Conservation (phyloP, 202 grass and related monocot genomes). For the Miscanthus sacchariflorus region DNA sequence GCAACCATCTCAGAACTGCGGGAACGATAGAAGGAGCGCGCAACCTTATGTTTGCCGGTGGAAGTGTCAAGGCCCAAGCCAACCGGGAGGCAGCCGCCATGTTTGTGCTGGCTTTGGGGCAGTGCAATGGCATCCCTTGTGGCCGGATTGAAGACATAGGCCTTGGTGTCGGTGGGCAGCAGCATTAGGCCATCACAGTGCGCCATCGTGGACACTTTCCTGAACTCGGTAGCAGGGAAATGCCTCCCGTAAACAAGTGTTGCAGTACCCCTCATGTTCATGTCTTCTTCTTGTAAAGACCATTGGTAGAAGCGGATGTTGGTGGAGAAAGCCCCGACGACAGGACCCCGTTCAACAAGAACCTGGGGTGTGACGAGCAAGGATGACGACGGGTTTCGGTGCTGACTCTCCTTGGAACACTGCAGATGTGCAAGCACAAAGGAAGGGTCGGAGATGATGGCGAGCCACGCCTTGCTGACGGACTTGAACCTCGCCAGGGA, state of each 20-base stretch:
- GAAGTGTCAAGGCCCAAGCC: constrained; percentile 20
- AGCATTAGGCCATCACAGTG: constrained; percentile 26
- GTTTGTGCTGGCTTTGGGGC: background rate
- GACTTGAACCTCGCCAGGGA: background rate
- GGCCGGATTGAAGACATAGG: constrained; percentile 39
- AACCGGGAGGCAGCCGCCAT: background rate
- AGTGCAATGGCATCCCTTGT: constrained; percentile 12
- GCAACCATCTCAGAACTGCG: background rate
- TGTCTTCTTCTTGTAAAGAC: background rate
- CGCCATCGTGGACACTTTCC: background rate
- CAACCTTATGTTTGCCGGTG: constrained; percentile 36
- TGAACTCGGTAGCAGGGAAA: background rate
- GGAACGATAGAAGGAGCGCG: background rate
- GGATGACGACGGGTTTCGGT: background rate
- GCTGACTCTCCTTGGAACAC: background rate
- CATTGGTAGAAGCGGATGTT: constrained; percentile 3
- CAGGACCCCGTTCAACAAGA: too few relatives aligned
- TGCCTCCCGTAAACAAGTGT: background rate
- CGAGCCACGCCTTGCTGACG: constrained; percentile 25
- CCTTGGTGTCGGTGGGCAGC: background rate
- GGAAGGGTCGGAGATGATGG: background rate
- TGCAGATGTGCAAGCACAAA: background rate
- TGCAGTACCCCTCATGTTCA: background rate
- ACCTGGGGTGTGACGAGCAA: constrained; percentile 8
- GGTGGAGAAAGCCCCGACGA: background rate